phyloP scores from a whole-genome alignment of 1,284 basidiomycete genomes.

The Hypsizygus ulmarius region DNA sequence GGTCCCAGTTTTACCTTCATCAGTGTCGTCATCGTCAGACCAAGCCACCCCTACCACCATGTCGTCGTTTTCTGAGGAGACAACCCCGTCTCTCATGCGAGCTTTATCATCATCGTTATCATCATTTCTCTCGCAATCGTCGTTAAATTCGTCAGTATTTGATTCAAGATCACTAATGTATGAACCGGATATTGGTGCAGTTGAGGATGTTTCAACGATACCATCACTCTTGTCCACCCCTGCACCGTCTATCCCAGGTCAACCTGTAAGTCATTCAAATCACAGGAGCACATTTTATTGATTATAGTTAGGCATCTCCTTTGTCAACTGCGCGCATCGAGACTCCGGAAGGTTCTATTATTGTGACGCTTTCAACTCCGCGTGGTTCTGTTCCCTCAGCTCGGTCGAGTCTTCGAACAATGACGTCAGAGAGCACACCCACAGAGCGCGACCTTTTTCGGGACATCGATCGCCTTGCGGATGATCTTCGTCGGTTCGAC shows the following conservation, averaged over 20 bases:
- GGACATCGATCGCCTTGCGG: slow-evolving; percentile 66
- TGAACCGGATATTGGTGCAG: slow-evolving; percentile 15
- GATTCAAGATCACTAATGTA: slow-evolving; percentile 32
- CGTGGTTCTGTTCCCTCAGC: slow-evolving; percentile 58
- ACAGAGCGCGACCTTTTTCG: slow-evolving; percentile 48
- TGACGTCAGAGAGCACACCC: slow-evolving; percentile 37
- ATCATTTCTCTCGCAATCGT: slow-evolving; percentile 34
- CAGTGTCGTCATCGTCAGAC: slow-evolving; percentile 28
- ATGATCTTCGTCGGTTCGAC: slow-evolving; percentile 63
- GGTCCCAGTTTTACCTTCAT: slow-evolving; percentile 30
- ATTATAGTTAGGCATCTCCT: slow-evolving; percentile 19
- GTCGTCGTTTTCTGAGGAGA: slow-evolving; percentile 10
- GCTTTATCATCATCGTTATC: slow-evolving; percentile 31
- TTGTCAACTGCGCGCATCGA: slow-evolving; percentile 17
- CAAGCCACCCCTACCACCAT: slow-evolving; percentile 32
- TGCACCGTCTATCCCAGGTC: slow-evolving; percentile 23
- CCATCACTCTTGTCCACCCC: slow-evolving; percentile 54
- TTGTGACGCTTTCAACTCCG: slow-evolving; percentile 63
- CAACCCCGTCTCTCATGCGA: slow-evolving; percentile 15
- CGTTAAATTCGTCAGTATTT: slow-evolving; percentile 35
- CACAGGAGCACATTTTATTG: slow-evolving; percentile 6
- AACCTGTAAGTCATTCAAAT: slow-evolving; percentile 34
- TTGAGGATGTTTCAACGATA: slow-evolving; percentile 38
- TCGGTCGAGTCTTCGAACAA: slow-evolving; percentile 51
- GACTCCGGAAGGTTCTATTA: slow-evolving; percentile 46